Evolutionary conservation across 192 early-diverging fungal species (phyloP).

Genomic region (Backusella mclennaniae): DNA sequence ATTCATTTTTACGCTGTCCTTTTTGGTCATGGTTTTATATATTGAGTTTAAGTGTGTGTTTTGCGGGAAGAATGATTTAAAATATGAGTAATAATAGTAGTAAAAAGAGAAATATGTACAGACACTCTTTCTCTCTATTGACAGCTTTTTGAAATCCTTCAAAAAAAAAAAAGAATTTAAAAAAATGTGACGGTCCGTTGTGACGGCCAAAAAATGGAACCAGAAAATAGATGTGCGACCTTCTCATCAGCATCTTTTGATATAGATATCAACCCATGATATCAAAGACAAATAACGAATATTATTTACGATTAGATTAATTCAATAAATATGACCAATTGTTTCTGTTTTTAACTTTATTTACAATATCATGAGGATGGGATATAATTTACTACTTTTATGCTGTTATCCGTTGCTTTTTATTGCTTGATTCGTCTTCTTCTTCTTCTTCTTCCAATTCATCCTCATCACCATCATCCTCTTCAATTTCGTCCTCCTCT

Average conservation of each 20-base stretch:
- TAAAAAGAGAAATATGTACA: not conserved
- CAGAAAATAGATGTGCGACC: no score
- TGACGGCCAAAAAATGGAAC: no score
- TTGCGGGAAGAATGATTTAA: no score
- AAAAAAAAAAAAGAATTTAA: conserved; percentile 6
- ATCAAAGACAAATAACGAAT: no score
- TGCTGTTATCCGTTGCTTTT: not conserved
- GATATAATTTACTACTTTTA: not conserved
- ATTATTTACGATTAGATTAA: no score
- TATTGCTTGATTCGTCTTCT: not conserved
- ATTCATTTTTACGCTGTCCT: not conserved
- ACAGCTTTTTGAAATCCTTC: not conserved
- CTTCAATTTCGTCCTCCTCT: not conserved
- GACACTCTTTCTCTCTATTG: no score
- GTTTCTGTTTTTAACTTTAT: not conserved
- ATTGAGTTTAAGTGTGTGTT: not conserved
- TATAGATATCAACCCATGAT: no score
- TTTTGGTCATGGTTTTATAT: not conserved
- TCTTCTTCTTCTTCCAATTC: not conserved
- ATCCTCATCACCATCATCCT: not conserved
- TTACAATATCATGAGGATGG: not conserved
- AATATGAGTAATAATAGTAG: not conserved
- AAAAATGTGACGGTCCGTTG: not conserved
- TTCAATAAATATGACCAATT: not conserved
- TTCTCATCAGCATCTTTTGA: no score